phyloP scores from a whole-genome alignment of 2,329 filamentous ascomycete species.

The Trichophyton verrucosum region DNA sequence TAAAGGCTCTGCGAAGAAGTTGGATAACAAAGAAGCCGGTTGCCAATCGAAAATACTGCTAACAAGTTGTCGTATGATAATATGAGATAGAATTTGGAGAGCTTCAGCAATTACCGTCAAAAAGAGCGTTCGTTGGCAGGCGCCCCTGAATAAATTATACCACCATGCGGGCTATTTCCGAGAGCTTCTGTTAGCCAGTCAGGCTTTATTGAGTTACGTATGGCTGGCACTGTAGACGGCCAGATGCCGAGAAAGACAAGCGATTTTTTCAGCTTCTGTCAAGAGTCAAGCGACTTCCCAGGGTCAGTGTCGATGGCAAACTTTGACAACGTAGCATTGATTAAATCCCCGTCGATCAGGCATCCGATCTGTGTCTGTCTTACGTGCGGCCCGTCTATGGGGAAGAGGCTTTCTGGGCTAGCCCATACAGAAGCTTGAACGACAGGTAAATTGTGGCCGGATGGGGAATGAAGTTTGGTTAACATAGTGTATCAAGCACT shows the following conservation, averaged over 20 bases:
- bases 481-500: not conserved
- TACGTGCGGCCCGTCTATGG: constrained; percentile 5
- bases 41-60: not conserved
- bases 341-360: not conserved
- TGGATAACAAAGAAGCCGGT: not conserved
- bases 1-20: not conserved
- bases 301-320: not conserved
- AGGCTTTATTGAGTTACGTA: not conserved
- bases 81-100: not conserved
- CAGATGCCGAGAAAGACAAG: not conserved
- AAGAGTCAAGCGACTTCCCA: not conserved
- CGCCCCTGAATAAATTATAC: not conserved
- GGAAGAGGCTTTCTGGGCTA: not conserved
- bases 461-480: constrained; percentile 4
- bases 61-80: not conserved
- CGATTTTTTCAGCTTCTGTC: not conserved
- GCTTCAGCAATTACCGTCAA: not conserved
- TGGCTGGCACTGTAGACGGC: not conserved
- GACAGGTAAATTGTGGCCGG: not conserved
- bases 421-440: constrained; percentile 1
- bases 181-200: not conserved
- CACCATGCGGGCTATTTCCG: not conserved
- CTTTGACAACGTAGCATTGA: constrained; percentile 2
- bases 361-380: constrained; percentile 5
- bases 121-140: not conserved